These are phyloP conservation scores for Epichloe amarillans DNA, from an alignment of 2,329 filamentous ascomycete genomes.

Conservation along the genomic window DNA sequence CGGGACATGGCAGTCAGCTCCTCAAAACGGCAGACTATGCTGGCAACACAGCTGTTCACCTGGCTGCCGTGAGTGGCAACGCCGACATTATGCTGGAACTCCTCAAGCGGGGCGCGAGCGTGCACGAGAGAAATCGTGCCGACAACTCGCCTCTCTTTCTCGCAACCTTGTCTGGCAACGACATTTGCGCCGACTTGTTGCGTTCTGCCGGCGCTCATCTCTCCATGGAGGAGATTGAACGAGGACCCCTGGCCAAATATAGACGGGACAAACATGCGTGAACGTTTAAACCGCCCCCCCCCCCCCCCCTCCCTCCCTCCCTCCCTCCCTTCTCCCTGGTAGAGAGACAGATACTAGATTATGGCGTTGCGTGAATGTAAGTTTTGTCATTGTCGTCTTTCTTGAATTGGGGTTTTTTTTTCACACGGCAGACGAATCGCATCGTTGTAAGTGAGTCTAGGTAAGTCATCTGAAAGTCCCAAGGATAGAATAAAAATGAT, in stretches of 20 bases:
- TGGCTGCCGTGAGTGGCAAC: slow-evolving; percentile 41
- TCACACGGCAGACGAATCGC: too few species aligned
- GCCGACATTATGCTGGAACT: slow-evolving; percentile 44
- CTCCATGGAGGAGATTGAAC: slow-evolving; percentile 27
- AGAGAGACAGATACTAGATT: background rate
- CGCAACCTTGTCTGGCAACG: slow-evolving; percentile 43
- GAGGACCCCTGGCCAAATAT: slow-evolving; percentile 12
- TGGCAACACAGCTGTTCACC: slow-evolving; percentile 57
- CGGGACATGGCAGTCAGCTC: slow-evolving; percentile 49
- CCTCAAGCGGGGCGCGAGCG: slow-evolving; percentile 48
- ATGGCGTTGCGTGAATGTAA: too few species aligned
- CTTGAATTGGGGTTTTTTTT: too few species aligned
- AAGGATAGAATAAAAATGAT: background rate
- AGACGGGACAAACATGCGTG: background rate
- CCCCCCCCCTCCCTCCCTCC: too few species aligned
- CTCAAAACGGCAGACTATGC: slow-evolving; percentile 69
- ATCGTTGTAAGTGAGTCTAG: too few species aligned
- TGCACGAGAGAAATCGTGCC: slow-evolving; percentile 51
- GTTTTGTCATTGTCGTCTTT: too few species aligned
- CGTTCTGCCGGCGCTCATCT: slow-evolving; percentile 47
- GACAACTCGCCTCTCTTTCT: slow-evolving; percentile 54
- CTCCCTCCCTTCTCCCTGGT: background rate
- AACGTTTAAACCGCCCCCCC: background rate
- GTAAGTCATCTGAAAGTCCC: too few species aligned
- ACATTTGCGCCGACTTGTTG: slow-evolving; percentile 39